These are phyloP conservation scores for Rasamsonia emersonii DNA, from an alignment of 2,329 filamentous ascomycete species.

Conservation along the genomic window DNA sequence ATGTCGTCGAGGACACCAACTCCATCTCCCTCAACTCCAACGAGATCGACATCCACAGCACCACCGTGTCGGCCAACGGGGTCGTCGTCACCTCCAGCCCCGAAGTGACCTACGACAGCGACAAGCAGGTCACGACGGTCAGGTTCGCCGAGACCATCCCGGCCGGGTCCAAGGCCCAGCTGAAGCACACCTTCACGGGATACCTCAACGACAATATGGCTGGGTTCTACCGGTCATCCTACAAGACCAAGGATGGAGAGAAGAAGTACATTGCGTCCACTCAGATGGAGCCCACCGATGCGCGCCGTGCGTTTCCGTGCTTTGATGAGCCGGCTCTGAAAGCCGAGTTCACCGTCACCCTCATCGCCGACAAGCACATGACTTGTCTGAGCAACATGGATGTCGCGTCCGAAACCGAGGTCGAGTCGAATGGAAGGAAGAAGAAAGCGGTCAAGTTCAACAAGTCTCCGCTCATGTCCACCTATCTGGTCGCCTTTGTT, in stretches of 20 bases:
- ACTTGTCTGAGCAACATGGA: slow-evolving; percentile 98
- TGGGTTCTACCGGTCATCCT: slow-evolving; percentile 92
- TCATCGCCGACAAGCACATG: slow-evolving; percentile 81
- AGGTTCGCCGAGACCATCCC: slow-evolving; percentile 64
- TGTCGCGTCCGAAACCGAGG: slow-evolving; percentile 67
- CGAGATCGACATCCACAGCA: slow-evolving; percentile 73
- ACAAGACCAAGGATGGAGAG: slow-evolving; percentile 71
- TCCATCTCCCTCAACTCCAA: slow-evolving; percentile 82
- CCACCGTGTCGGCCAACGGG: slow-evolving; percentile 55
- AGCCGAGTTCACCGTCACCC: slow-evolving; percentile 81
- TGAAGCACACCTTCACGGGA: slow-evolving; percentile 71
- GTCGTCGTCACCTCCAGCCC: slow-evolving; percentile 53
- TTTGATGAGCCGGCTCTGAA: slow-evolving; percentile 95
- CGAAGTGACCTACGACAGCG: slow-evolving; percentile 63
- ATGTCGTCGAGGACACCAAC: slow-evolving; percentile 74
- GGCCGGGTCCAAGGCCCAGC: slow-evolving; percentile 67
- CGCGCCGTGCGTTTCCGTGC: slow-evolving; percentile 84
- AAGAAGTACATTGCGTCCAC: slow-evolving; percentile 79
- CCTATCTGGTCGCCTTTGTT: slow-evolving; percentile 89
- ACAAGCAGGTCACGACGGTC: slow-evolving; percentile 73
- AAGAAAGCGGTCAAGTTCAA: slow-evolving; percentile 89
- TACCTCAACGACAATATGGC: slow-evolving; percentile 90
- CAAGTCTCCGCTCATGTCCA: slow-evolving; percentile 89
- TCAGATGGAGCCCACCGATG: slow-evolving; percentile 96
- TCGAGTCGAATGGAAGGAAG: slow-evolving; percentile 55